Evolutionary conservation across 1,284 basidiomycete species (phyloP).

Genomic region (Sporisorium reilianum): DNA sequence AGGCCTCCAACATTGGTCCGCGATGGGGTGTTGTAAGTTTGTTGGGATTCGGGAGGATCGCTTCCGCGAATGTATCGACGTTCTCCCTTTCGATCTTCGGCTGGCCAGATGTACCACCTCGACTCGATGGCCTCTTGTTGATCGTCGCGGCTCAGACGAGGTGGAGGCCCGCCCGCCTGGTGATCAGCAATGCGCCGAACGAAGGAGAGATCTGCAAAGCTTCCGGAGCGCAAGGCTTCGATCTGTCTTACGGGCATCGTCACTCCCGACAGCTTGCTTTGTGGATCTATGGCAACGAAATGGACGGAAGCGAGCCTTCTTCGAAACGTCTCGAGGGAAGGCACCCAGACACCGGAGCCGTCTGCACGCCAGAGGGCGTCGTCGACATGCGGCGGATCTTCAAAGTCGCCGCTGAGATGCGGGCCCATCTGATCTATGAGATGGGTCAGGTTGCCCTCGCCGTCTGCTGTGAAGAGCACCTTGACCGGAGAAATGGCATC

Average conservation of each 20-base stretch:
- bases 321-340: slow-evolving; percentile 2
- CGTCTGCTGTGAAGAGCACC: background rate
- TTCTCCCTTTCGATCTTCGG: background rate
- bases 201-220: slow-evolving; percentile 3
- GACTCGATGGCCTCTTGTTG: slow-evolving; percentile 1
- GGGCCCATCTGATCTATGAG: background rate
- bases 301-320: slow-evolving; percentile 20
- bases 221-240: slow-evolving; percentile 38
- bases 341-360: slow-evolving; percentile 7
- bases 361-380: slow-evolving; percentile 12
- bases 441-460: background rate
- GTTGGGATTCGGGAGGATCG: background rate
- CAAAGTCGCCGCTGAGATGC: background rate
- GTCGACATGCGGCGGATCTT: background rate
- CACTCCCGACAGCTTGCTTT: slow-evolving; percentile 38
- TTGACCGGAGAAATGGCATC: slow-evolving; percentile 5
- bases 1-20: background rate
- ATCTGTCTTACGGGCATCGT: slow-evolving; percentile 42
- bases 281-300: slow-evolving; percentile 20
- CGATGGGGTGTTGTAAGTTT: background rate
- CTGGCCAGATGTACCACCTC: slow-evolving; percentile 8
- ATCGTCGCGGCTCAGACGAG: background rate
- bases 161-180: slow-evolving; percentile 2
- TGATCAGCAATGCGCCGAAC: slow-evolving; percentile 6
- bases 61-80: slow-evolving; percentile 6